Evolutionary conservation across 345 rosid genomes (phyloP), one percentile per base, ranked within the genome.

Genomic region (Gossypium thurberi): DNA sequence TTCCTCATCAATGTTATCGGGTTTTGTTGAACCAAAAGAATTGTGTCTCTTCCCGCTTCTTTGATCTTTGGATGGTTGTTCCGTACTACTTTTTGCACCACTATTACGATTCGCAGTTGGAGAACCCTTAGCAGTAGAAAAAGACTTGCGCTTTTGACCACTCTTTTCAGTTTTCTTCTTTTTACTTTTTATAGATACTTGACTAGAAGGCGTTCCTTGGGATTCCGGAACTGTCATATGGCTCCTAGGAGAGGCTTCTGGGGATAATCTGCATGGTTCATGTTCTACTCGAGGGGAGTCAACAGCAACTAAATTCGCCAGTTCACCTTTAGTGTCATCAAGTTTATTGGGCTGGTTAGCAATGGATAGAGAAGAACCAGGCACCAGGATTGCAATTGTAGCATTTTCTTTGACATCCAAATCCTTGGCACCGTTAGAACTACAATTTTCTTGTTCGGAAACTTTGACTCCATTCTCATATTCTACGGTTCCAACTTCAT

Each of bases 161-260:
- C 84, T 84, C 79, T 86, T 94, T 3, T 83, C 86, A 0, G 82
- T 56, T 81, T 77, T 88, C 56, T 63, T 85, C 71, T 77, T 90
- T 73, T 83, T 84, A 51, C 84, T 76, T 72, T 80, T 89, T 20
- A 82, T 85, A 3, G 94, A 92, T 56, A 85, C 81, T 79, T 89
- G 92, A 78, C 96, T 91, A 33, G 88, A 86, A 10, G 99, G 98
- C 15, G 99, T 91, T 82, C 90, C 91, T 67, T 88, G 92, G 70
- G 95, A 88, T 56, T 92, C 98, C 0, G 83, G 85, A 58, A 87
- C 64, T 20, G 94, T 86, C 51, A 82, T 76, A 37, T 80, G 96
- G 80, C 90, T 86, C 79, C 82, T 79, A 26, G 93, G 90, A 69
- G 83, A 82, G 69, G 86, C 88, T 81, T 84, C 97, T 21, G 87